Base-by-base conservation (phyloP, 2,329 filamentous ascomycete genomes). In the Cladosporium sp. region DNA sequence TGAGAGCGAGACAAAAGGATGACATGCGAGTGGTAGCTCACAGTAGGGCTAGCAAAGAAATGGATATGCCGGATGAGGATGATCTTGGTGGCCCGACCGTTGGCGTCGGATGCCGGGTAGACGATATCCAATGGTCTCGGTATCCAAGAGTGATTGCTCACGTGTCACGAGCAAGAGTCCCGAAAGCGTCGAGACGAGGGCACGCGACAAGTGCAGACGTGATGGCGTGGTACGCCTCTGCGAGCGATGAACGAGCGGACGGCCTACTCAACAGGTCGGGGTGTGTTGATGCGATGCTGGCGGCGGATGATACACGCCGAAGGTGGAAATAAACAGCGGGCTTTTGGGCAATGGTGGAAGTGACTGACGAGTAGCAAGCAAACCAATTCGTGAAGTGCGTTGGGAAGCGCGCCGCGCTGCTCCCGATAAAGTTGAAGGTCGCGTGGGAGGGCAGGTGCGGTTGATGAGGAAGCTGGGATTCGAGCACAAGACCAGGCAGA, bases 141-240 rank as follows among this genome's bases (percentile, higher is more conserved):
- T 54, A 54, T 54, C 51, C 51, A 54, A 54, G 13, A 8, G 12
- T 40, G 19, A 28, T 28, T 39, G 25, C 51, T 13, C 51, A 28
- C 19, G 36, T 54, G 17, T 6, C 45, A 25, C 17, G 24, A 24
- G 35, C 39, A 54, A 39, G 17, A 45, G 37, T 34, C 51, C 25
- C 24, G 39, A 24, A 32, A n/a, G 15, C 12, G 15, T 24, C 34
- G 8, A 15, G n/a, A 9, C 8, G 20, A 22, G 35, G 22, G n/a
- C 36, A 52, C 37, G 35, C 9, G 49, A 28, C n/a, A 22, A 35
- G 36, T 9, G 22, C 17, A 8, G 20, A 4, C 4, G 13, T 25
- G 49, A 8, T 12, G 49, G 35, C 49, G 34, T 25, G 20, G 9
- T 13, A n/a, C 49, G 35, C 42, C 15, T 45, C 24, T 22, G 49